Base-by-base conservation (phyloP, 495 filamentous ascomycete genomes). In the Bathelium albidoporum region DNA sequence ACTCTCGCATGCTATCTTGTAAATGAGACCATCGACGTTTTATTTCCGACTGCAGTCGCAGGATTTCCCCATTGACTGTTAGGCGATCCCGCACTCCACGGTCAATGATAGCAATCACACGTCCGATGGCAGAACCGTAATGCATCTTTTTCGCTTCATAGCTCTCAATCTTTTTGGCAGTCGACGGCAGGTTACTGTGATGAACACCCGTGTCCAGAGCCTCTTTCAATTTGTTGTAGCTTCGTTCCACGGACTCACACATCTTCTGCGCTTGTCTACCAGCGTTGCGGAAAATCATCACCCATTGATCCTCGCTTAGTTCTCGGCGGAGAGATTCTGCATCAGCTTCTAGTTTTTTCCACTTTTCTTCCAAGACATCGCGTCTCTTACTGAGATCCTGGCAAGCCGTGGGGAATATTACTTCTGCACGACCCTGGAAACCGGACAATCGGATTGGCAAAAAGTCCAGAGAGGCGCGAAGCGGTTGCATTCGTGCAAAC, bases 81-180 rank as follows among this genome's bases (percentile, higher is more conserved):
- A 95, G 76, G 16, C 94, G 85, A 67, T 97, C 90, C 68, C 87
- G 88, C 65, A 97, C 86, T 22, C 92, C 94, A 70, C 90, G 93
- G 64, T 94, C 89, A 52, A 97, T 96, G 72, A 97, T 94, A 22
- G 83, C 82, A 45, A 97, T 76, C 14, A 97, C 89, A 53, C 90
- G 84, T 71, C 92, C 90, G 68, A 98, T 95, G 2, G 94, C 90
- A n/a, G 90, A 89, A 7, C 91, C 87, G 71, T 97, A 98, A 72
- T 97, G 93, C 65, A 85, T 84, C 73, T 91, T 95, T 79, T 97
- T 98, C 28, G 89, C 89, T 74, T 97, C 91, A 75, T 95, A 97
- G 63, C 81, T 95, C 75, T 96, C 91, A 26, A 95, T 85, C 71
- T 88, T 91, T 75, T 90, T 92, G 60, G 81, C 80, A 69, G 91